Evolutionary conservation across 345 rosid species (phyloP).

Genomic region (Sapria himalayana): DNA sequence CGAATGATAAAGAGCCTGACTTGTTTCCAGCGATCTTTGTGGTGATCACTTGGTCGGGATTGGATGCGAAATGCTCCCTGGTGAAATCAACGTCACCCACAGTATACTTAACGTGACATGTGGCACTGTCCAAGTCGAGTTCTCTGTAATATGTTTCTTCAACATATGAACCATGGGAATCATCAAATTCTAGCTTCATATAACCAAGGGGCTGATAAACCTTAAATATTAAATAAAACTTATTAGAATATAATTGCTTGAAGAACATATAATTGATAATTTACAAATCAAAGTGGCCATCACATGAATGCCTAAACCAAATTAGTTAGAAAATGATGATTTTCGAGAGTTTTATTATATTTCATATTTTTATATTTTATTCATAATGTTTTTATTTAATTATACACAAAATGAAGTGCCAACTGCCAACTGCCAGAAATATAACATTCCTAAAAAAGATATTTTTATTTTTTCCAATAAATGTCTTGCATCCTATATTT

Average conservation of each 20-base stretch:
- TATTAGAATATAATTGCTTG: neutral
- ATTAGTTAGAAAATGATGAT: no score
- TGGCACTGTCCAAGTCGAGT: conserved; percentile 73
- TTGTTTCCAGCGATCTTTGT: conserved; percentile 43
- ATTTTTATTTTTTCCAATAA: no score
- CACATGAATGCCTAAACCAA: no score
- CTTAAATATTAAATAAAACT: conserved; percentile 19
- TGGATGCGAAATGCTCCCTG: conserved; percentile 57
- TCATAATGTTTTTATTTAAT: no score
- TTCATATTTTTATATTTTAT: no score
- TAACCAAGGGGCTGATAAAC: conserved; percentile 80
- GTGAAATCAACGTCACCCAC: conserved; percentile 37
- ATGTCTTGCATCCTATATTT: no score
- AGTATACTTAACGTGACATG: conserved; percentile 40
- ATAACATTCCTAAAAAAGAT: no score
- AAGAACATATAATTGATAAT: neutral
- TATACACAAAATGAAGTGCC: no score
- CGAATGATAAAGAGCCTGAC: conserved; percentile 48
- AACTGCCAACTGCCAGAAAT: no score
- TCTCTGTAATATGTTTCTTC: conserved; percentile 59
- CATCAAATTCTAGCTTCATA: conserved; percentile 53
- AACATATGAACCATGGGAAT: conserved; percentile 39
- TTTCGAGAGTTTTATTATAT: no score
- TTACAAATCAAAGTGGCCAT: no score
- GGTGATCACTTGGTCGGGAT: conserved; percentile 48